Evolutionary conservation across 140 eudicot genomes (phyloP), one percentile per base, ranked within the genome.

Genomic region (Stevia rebaudiana): DNA sequence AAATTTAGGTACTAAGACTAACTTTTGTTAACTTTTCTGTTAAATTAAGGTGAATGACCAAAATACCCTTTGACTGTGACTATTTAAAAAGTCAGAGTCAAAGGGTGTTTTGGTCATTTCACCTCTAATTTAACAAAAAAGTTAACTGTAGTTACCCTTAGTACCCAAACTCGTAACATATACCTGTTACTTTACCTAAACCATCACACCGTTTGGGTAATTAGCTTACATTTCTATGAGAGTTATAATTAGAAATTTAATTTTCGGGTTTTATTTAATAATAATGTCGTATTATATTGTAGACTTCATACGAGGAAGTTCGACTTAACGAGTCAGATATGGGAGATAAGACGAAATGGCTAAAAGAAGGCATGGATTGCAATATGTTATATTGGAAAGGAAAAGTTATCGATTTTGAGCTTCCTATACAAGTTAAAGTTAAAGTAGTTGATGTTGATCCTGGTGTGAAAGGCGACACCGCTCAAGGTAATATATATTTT

Each of bases 351-450:
- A 49, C 77, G 11, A 88, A 82, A 79, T 92, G 95, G 89, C 79
- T 92, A 64, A 92, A 92, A 85, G 98, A 92, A 73, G 95, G 98
- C 89, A 88, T 92, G 96, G 98, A 92, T 71, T 92, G 96, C 86
- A 88, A 53, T 76, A 63, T 92, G 84, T 76, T 84, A 44, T 92
- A 83, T 64, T 87, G 98, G 96, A 91, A 87, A 30, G 96, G 79
- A 11, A 87, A 90, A 94, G 86, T 88, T 57, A 90, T 90, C 11
- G 95, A 83, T 77, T 80, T 90, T 67, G 98, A 90, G 72, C 84
- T 90, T 41, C 98, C 98, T 21, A 82, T 76, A 47, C 83, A 76
- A 1, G 95, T 87, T 72, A 90, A 82, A 82, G 79, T 85, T 71
- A 82, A 67, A 21, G 85, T 91, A 36, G 78, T 79, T 6, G 96